Evolutionary conservation across 495 filamentous ascomycete species (phyloP), one percentile per base, ranked within the genome.

Genomic region (Penicilliopsis zonata): DNA sequence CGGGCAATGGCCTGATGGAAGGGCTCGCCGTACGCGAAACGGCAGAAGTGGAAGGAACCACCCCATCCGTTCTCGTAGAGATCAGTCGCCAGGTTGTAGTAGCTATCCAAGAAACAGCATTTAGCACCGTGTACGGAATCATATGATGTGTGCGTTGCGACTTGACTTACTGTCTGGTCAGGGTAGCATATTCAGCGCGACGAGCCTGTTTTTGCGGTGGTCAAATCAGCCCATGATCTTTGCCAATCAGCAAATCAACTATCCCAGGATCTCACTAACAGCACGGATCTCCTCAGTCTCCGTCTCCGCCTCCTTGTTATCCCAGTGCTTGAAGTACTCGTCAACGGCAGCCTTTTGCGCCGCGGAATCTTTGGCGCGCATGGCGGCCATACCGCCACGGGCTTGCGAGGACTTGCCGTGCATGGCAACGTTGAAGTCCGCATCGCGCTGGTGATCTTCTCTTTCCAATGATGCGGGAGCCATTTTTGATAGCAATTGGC

Each of bases 311-410:
- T 55, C 55, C 67, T 96, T 90, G 68, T 92, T 84, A 63, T 98
- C 90, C 82, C 88, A 98, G 60, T 94, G 93, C 76, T 95, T 98
- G 76, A 94, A 96, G 66, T 98, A 98, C 60, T 96, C 88, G 48
- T 95, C 86, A 20, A 93, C 74, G 30, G 90, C 88, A 30, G 83
- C 74, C 63, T 86, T 75, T 55, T 96, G 83, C 2, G 90, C 86
- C 8, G 63, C 65, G 31, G 67, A 63, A 57, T 88, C 79, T 64
- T 98, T 98, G 46, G 69, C 66, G 35, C 93, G 62, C 79, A 94
- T 83, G 38, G 90, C 82, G 42, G 69, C 59, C 47, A 95, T 71
- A 47, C 84, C 85, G 45, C 76, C 82, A 17, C 63, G 53, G 12
- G 76, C 70, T 44, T 74, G 54, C 25, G 84, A 67, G 13, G 84